phyloP scores from a whole-genome alignment of 208 protist genomes.

The Trypanosoma caninum region DNA sequence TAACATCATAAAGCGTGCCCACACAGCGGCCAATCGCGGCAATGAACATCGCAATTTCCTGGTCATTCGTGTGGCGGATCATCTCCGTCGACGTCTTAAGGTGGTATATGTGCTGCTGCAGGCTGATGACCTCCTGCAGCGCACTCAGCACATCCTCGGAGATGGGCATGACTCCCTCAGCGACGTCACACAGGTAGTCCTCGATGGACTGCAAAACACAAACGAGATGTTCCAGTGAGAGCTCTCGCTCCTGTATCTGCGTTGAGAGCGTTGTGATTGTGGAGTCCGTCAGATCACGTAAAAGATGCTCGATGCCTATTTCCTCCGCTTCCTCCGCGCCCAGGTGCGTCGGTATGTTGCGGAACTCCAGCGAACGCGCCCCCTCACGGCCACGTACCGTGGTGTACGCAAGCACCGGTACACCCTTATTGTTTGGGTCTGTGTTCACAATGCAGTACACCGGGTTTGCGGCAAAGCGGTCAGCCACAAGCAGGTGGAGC shows the following conservation, averaged over 20 bases:
- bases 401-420: conserved; percentile 88
- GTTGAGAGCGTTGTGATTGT: conserved; percentile 95
- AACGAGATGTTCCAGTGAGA: conserved; percentile 92
- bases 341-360: conserved; percentile 92
- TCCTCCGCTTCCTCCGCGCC: conserved; percentile 98
- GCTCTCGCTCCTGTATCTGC: conserved; percentile 92
- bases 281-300: conserved; percentile 97
- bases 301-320: conserved; percentile 99
- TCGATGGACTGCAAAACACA: conserved; percentile 87
- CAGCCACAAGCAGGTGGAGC: conserved; percentile 95
- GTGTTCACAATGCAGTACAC: conserved; percentile 93
- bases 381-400: conserved; percentile 82
- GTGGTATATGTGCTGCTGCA: conserved; percentile 82
- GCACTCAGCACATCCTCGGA: conserved; percentile 85
- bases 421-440: conserved; percentile 84
- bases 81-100: conserved; percentile 82
- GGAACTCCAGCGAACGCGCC: conserved; percentile 80
- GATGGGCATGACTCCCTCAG: conserved; percentile 63
- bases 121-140: conserved; percentile 86
- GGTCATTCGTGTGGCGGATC: conserved; percentile 85
- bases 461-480: conserved; percentile 91
- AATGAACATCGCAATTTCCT: conserved; percentile 82
- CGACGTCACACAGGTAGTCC: conserved; percentile 88
- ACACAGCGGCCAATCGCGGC: conserved; percentile 80
- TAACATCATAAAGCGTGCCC: conserved; percentile 78